Base-by-base conservation (phyloP, 495 filamentous ascomycete species). In the Astrothelium macrocarpum region DNA sequence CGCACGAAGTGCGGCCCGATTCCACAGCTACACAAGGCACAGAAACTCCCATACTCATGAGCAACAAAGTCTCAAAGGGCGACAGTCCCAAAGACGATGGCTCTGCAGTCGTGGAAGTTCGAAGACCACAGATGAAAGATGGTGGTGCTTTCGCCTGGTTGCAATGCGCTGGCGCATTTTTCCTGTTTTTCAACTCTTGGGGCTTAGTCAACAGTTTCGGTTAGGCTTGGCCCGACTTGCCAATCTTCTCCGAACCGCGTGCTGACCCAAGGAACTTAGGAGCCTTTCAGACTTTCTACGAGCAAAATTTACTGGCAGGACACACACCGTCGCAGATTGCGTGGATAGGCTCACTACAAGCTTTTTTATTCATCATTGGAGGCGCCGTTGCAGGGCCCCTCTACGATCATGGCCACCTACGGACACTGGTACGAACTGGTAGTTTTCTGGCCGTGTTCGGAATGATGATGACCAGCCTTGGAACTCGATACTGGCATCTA, bases 201-300 rank as follows among this genome's bases (percentile, higher is more conserved):
- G 72, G 73, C 10, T 66, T 69, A 45, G 68, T 73, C n/a, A 74
- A 70, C 60, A 65, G 64, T 16, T 75, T 73, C 59, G 73, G 73
- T 49, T 18, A 49, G 45, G 12, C n/a, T n/a, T n/a, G n/a, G n/a
- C n/a, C n/a, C n/a, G n/a, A n/a, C n/a, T n/a, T n/a, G n/a, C n/a
- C 1, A 20, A 69, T 73, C 59, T 73, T 73, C 10, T 16, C 18
- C 36, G 36, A 16, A 9, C 36, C 36, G 36, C 36, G 36, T 16
- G 45, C 45, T 49, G n/a, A 49, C 11, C 26, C 12, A 70, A 84
- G 83, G 45, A 80, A 82, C 32, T 88, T 82, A 68, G 70, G 65
- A 12, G 80, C 90, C 1, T 94, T 91, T 71, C 90, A 94, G 67
- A 78, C 85, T 1, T 89, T 93, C 76, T 94, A 93, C 70, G 80